These are phyloP conservation scores for Ceratocystis eucalypticola DNA, from an alignment of 2,329 filamentous ascomycete species.

Conservation along the genomic window DNA sequence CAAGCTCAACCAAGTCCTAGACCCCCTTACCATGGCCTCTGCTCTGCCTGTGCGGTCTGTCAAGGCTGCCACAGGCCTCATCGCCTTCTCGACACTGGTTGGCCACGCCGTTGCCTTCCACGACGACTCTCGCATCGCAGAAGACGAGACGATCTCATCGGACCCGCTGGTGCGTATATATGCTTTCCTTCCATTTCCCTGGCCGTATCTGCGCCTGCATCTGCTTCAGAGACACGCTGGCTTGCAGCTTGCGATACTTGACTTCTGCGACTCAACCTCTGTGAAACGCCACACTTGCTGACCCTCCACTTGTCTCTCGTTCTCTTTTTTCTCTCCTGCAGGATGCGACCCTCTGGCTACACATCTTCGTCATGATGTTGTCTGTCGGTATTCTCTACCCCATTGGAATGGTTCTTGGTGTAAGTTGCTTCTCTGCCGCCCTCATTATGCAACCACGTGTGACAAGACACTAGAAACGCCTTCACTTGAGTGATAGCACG, in stretches of 20 bases:
- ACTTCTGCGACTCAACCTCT: background rate
- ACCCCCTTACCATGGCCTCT: background rate
- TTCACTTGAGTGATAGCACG: background rate
- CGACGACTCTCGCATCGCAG: slow-evolving; percentile 14
- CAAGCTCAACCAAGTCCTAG: background rate
- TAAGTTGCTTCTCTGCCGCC: slow-evolving; percentile 33
- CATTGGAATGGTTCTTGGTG: slow-evolving; percentile 85
- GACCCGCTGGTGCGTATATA: slow-evolving; percentile 11
- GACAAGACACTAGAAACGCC: background rate
- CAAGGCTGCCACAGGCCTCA: slow-evolving; percentile 16
- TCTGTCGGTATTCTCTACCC: slow-evolving; percentile 90
- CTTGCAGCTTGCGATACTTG: background rate
- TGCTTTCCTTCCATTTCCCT: background rate
- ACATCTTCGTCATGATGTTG: slow-evolving; percentile 77
- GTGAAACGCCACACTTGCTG: slow-evolving; percentile 3
- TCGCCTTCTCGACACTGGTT: slow-evolving; percentile 9
- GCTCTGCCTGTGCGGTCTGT: background rate
- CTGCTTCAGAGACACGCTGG: background rate
- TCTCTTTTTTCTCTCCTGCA: slow-evolving; percentile 23
- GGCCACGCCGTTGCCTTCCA: slow-evolving; percentile 14
- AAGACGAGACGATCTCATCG: slow-evolving; percentile 17
- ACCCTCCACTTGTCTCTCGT: background rate
- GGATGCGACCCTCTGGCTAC: slow-evolving; percentile 81
- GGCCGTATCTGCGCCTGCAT: background rate
- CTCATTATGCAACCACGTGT: background rate